Conservation (phyloP, 805 yeast species). For the Saturnispora mendoncae region DNA sequence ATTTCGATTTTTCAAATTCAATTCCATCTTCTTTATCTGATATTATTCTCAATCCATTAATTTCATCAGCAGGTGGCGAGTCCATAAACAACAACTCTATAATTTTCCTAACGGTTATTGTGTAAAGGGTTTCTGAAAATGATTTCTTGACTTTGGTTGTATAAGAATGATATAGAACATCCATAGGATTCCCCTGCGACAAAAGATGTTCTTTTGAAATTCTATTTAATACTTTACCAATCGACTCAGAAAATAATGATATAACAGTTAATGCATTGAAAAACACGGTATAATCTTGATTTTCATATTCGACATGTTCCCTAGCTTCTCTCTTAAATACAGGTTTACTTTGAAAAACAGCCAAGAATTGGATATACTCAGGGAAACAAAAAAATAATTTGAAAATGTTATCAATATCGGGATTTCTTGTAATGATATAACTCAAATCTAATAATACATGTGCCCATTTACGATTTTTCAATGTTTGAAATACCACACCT, state of each 20-base stretch:
- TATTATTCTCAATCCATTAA: conserved; percentile 6
- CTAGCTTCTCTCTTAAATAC: conserved; percentile 64
- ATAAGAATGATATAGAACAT: conserved; percentile 15
- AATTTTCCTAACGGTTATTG: conserved; percentile 12
- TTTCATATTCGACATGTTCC: conserved; percentile 86
- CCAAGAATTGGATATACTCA: conserved; percentile 50
- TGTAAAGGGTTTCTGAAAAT: conserved; percentile 15
- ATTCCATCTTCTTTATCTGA: conserved; percentile 22
- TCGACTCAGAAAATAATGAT: conserved; percentile 48
- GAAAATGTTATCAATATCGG: conserved; percentile 34
- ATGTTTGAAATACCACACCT: conserved; percentile 29
- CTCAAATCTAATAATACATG: conserved; percentile 75
- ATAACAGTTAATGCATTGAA: conserved; percentile 63
- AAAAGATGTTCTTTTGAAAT: conserved; percentile 10
- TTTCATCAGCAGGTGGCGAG: conserved; percentile 5
- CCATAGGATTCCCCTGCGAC: conserved; percentile 14
- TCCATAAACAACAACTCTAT: conserved; percentile 15
- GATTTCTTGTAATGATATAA: conserved; percentile 63
- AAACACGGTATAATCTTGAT: conserved; percentile 67
- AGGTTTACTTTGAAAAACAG: conserved; percentile 71
- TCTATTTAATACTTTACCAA: conserved; percentile 38
- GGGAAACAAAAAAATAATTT: conserved; percentile 30
- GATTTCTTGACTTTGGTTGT: conserved; percentile 14
- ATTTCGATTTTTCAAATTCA: conserved; percentile 18
- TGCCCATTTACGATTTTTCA: conserved; percentile 68